Conservation (phyloP, 805 yeast species). For the Pichia heedii region DNA sequence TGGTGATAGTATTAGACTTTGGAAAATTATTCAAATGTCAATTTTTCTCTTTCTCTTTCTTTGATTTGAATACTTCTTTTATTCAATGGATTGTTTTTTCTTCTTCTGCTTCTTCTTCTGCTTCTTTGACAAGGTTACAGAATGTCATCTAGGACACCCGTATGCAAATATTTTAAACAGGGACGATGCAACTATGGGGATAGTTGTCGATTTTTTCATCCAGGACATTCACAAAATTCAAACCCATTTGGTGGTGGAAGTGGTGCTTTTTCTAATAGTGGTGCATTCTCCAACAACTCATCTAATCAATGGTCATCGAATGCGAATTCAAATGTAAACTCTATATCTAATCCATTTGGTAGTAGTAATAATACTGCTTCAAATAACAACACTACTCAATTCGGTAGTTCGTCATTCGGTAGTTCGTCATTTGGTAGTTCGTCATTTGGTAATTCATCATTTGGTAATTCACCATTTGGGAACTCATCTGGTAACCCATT, state of each 20-base stretch:
- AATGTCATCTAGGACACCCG: slow-evolving; percentile 22
- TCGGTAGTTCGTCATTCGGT: too few relatives aligned
- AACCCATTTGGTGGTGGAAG: slow-evolving; percentile 2
- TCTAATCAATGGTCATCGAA: not conserved
- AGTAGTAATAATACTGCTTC: not conserved
- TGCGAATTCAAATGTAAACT: not conserved
- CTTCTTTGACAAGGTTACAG: too few relatives aligned
- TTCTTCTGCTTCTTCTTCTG: too few relatives aligned
- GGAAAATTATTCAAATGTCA: not conserved
- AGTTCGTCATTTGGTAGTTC: too few relatives aligned
- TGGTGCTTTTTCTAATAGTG: slow-evolving; percentile 1
- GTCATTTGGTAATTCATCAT: not conserved
- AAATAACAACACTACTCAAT: too few relatives aligned
- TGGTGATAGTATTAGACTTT: too few relatives aligned
- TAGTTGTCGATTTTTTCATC: slow-evolving; percentile 37
- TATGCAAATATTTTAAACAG: slow-evolving; percentile 37
- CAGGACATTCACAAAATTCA: slow-evolving; percentile 7
- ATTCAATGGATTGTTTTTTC: too few relatives aligned
- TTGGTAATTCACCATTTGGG: not conserved
- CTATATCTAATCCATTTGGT: not conserved
- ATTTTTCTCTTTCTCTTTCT: not conserved
- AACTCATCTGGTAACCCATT: slow-evolving; percentile 7
- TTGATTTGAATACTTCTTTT: not conserved
- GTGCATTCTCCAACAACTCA: not conserved
- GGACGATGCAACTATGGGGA: slow-evolving; percentile 34